Conservation (phyloP, 2,329 filamentous ascomycete species). For the Colletotrichum orbiculare region DNA sequence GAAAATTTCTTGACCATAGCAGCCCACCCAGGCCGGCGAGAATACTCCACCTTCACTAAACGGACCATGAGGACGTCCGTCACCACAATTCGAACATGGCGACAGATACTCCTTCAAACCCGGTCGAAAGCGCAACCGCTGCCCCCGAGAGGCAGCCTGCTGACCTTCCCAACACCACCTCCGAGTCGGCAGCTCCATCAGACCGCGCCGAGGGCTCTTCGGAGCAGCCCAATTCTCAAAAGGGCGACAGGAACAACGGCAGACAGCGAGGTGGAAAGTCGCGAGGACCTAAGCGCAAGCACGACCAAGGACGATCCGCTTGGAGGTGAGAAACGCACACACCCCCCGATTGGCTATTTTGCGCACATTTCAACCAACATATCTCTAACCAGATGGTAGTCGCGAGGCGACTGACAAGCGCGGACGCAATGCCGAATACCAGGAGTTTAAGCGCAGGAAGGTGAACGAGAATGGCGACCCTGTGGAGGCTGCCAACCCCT, state of each 20-base stretch:
- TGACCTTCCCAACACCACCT: conserved; percentile 10
- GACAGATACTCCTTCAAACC: conserved; percentile 28
- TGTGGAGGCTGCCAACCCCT: conserved; percentile 54
- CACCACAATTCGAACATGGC: conserved; percentile 28
- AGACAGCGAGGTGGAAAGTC: conserved; percentile 17
- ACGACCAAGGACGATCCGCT: conserved; percentile 30
- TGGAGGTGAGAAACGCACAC: conserved; percentile 22
- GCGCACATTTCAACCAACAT: conserved; percentile 10
- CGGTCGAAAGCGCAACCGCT: conserved; percentile 6
- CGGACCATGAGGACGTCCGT: conserved; percentile 34
- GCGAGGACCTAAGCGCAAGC: conserved; percentile 30
- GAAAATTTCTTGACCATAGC: conserved; percentile 32
- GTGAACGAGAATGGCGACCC: conserved; percentile 47
- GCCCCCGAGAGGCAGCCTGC: conserved; percentile 24
- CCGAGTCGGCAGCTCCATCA: conserved; percentile 23
- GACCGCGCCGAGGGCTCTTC: conserved; percentile 7
- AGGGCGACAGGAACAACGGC: conserved; percentile 7
- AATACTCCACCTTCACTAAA: conserved; percentile 27
- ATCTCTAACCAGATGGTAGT: conserved; percentile 49
- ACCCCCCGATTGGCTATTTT: neutral
- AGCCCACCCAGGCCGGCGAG: conserved; percentile 6
- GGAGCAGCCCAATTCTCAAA: conserved; percentile 10
- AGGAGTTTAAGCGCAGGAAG: conserved; percentile 56
- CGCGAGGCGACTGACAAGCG: conserved; percentile 52
- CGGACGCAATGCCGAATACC: conserved; percentile 52